Evolutionary conservation across 257 asterid genomes (phyloP).

Genomic region (Cruciata laevipes): DNA sequence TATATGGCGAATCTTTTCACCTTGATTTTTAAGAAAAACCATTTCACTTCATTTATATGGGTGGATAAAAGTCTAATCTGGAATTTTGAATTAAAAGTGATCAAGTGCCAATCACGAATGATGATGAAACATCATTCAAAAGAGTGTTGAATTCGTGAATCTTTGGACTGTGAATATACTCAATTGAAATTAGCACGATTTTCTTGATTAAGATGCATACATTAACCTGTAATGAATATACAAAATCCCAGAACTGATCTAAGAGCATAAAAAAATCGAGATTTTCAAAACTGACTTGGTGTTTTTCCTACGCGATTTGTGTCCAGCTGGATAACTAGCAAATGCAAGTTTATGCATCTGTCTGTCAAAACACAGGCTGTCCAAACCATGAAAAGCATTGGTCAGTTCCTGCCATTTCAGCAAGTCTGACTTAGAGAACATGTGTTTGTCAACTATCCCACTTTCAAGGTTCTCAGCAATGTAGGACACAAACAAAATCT

Average conservation of each 20-base stretch:
- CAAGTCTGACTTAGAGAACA: constrained; percentile 2
- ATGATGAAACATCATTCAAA: too few relatives aligned
- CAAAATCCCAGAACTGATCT: background rate
- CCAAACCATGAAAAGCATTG: constrained; percentile 5
- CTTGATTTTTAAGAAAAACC: too few relatives aligned
- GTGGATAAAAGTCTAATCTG: too few relatives aligned
- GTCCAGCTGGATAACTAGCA: constrained; percentile 20
- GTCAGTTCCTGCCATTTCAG: constrained; percentile 4
- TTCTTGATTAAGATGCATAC: background rate
- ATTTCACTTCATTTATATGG: too few relatives aligned
- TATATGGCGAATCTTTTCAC: too few relatives aligned
- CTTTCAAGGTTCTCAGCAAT: background rate
- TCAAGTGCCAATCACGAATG: too few relatives aligned
- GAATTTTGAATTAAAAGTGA: too few relatives aligned
- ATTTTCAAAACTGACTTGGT: background rate
- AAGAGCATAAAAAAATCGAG: background rate
- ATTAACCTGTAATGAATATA: background rate
- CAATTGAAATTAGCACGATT: too few relatives aligned
- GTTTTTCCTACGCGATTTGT: background rate
- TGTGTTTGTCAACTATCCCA: constrained; percentile 8
- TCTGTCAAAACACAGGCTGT: constrained; percentile 25
- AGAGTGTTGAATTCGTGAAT: too few relatives aligned
- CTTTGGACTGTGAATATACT: too few relatives aligned
- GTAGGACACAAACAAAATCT: background rate
- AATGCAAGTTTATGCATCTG: constrained; percentile 7